These are phyloP conservation scores for Priceomyces haplophilus DNA, from an alignment of 805 yeast genomes.

Conservation along the genomic window DNA sequence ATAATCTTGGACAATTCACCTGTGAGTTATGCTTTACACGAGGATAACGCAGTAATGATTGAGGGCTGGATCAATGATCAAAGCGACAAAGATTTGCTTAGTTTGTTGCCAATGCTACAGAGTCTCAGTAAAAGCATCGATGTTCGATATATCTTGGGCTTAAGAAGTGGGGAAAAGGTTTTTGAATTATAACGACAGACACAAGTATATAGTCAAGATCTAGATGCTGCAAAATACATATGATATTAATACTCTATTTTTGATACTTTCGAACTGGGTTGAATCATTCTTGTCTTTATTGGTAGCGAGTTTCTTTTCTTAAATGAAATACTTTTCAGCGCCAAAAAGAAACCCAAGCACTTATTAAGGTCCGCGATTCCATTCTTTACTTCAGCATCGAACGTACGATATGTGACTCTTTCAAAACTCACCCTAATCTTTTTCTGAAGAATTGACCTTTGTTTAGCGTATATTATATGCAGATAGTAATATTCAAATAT, in stretches of 20 bases:
- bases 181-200: slow-evolving; percentile 36
- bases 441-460: too few relatives aligned
- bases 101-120: slow-evolving; percentile 74
- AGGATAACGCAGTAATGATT: slow-evolving; percentile 84
- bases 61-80: slow-evolving; percentile 99
- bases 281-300: too few relatives aligned
- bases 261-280: too few relatives aligned
- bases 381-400: too few relatives aligned
- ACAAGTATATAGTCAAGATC: not conserved
- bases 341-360: too few relatives aligned
- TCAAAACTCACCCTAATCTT: too few relatives aligned
- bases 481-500: too few relatives aligned
- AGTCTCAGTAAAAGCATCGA: slow-evolving; percentile 79
- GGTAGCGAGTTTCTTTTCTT: too few relatives aligned
- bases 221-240: not conserved
- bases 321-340: too few relatives aligned
- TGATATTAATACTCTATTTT: not conserved
- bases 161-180: slow-evolving; percentile 68
- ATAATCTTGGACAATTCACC: slow-evolving; percentile 93
- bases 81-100: slow-evolving; percentile 78
- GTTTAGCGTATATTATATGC: too few relatives aligned
- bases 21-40: slow-evolving; percentile 77
- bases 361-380: too few relatives aligned
- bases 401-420: too few relatives aligned
- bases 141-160: slow-evolving; percentile 72